A percentile compares a stretch with the other conserved stretches of the same genome.
Conservation (phyloP, 1,284 basidiomycete species). For the Marasmius tenuissimus region DNA sequence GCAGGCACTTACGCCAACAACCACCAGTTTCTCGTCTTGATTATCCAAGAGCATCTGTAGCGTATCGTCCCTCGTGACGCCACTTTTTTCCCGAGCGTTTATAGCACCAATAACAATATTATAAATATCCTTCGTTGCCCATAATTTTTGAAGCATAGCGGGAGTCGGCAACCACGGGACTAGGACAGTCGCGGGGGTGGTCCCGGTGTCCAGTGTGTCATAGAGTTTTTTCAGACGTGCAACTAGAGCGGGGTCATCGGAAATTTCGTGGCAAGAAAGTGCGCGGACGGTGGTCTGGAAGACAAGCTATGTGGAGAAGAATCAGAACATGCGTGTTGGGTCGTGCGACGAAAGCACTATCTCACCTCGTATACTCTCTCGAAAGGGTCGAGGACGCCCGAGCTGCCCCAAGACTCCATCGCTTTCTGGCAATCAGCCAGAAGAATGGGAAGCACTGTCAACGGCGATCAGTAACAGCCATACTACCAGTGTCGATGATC, state of each 20-base stretch:
- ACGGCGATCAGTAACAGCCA: conserved; percentile 16
- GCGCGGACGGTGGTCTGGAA: conserved; percentile 72
- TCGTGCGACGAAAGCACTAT: conserved; percentile 10
- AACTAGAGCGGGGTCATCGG: conserved; percentile 59
- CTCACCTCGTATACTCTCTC: conserved; percentile 67
- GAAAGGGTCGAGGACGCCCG: conserved; percentile 68
- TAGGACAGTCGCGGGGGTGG: conserved; percentile 68
- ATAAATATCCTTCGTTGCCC: conserved; percentile 72
- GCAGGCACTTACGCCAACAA: conserved; percentile 60
- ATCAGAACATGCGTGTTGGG: not conserved
- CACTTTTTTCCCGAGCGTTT: conserved; percentile 51
- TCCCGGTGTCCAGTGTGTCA: conserved; percentile 63
- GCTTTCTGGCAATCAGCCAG: conserved; percentile 59
- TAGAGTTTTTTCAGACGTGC: conserved; percentile 61
- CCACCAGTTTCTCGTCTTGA: conserved; percentile 61
- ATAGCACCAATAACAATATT: conserved; percentile 61
- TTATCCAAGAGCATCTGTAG: conserved; percentile 70
- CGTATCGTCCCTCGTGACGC: conserved; percentile 59
- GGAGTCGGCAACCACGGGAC: conserved; percentile 73
- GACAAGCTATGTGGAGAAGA: conserved; percentile 45
- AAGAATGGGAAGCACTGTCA: conserved; percentile 59
- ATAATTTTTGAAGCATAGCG: conserved; percentile 64
- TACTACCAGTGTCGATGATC: conserved; percentile 10
- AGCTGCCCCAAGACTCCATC: conserved; percentile 60
- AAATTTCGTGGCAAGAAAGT: conserved; percentile 65